A percentile compares a stretch with the other conserved stretches of the same genome.
These are phyloP conservation scores for Fusarium sp. DNA, from an alignment of 2,329 filamentous ascomycete genomes.

Conservation along the genomic window DNA sequence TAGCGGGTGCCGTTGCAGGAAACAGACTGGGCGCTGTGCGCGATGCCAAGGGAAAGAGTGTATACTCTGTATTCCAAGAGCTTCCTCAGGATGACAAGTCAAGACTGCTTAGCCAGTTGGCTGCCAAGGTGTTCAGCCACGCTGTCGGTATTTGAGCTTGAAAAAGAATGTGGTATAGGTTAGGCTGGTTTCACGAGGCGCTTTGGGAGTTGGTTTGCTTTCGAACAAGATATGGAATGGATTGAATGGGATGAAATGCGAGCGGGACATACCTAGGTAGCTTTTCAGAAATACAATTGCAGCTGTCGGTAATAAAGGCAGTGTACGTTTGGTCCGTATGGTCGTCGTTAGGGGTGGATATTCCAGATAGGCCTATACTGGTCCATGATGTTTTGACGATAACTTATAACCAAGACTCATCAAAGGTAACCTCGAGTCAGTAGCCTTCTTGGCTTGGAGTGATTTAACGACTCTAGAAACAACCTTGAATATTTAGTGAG, in stretches of 20 bases:
- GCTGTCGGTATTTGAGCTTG: slow-evolving; percentile 67
- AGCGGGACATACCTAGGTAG: slow-evolving; percentile 7
- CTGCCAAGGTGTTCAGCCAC: slow-evolving; percentile 86
- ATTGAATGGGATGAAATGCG: neutral
- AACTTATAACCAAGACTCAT: neutral
- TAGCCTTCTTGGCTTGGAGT: neutral
- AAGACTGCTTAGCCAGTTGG: slow-evolving; percentile 83
- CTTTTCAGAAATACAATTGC: neutral
- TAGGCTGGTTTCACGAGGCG: slow-evolving; percentile 19
- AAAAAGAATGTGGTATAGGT: neutral
- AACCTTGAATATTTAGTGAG: neutral
- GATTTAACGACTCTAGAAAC: neutral
- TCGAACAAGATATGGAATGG: slow-evolving; percentile 1
- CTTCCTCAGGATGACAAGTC: slow-evolving; percentile 85
- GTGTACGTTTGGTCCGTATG: neutral
- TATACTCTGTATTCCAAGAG: slow-evolving; percentile 90
- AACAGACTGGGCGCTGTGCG: slow-evolving; percentile 91
- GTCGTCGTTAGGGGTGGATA: neutral
- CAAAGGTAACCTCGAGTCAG: neutral
- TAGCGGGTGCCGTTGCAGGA: slow-evolving; percentile 91
- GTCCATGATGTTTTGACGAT: neutral
- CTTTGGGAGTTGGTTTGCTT: slow-evolving; percentile 26
- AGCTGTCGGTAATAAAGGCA: neutral
- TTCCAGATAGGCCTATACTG: neutral
- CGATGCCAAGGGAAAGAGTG: slow-evolving; percentile 93